A percentile compares a stretch with the other conserved stretches of the same genome.
Evolutionary conservation across 148 eudicot genomes (phyloP).

Genomic region (Chenopodium berlandieri): DNA sequence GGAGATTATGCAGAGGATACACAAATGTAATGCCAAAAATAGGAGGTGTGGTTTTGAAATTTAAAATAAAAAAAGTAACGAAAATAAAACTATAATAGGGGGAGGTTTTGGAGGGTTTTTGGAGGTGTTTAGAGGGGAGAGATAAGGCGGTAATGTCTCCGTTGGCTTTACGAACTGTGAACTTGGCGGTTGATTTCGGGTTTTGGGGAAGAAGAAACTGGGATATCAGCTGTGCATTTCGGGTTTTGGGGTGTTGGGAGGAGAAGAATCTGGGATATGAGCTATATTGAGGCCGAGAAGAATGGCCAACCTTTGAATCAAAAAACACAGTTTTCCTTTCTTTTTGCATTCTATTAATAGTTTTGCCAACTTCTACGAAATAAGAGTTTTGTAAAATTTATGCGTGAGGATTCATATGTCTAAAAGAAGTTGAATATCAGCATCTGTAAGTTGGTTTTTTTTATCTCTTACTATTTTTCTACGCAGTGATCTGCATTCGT

Average conservation of each 20-base stretch:
- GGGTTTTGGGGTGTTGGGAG: conserved; percentile 2
- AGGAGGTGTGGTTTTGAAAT: conserved; percentile 4
- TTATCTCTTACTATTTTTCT: no score
- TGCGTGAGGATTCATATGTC: neutral
- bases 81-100: no score
- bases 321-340: neutral
- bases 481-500: no score
- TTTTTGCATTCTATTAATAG: conserved; percentile 27
- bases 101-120: conserved; percentile 33
- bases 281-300: conserved; percentile 25
- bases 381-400: neutral
- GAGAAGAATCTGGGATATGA: conserved; percentile 13
- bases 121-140: conserved; percentile 5
- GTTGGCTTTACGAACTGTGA: conserved; percentile 24
- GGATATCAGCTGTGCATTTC: conserved; percentile 25
- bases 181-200: conserved; percentile 18
- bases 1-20: conserved; percentile 3
- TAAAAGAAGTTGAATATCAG: neutral
- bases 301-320: conserved; percentile 25
- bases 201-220: conserved; percentile 8
- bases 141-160: conserved; percentile 18
- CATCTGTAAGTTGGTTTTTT: no score
- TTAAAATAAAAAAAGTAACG: neutral
- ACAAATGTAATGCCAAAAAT: conserved; percentile 20
- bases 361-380: neutral